Percentiles rank a stretch among this genome's conserved stretches.
phyloP scores from a whole-genome alignment of 2,329 filamentous ascomycete species.

The Paecilomyces formosus region DNA sequence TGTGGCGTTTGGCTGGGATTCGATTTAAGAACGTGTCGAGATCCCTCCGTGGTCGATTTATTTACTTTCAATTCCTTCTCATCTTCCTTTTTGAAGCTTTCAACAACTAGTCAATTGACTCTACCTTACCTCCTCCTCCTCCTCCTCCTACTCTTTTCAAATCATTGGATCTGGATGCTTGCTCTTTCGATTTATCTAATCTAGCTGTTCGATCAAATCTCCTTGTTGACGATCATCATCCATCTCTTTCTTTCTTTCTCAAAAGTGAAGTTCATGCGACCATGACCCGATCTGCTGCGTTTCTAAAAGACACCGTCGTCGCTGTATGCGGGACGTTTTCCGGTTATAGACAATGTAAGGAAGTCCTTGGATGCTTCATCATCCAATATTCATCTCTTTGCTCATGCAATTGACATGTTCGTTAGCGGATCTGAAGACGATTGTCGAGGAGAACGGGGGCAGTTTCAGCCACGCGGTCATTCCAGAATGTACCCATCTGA shows the following conservation, averaged over 20 bases:
- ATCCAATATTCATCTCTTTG: slow-evolving; percentile 7
- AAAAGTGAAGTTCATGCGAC: neutral
- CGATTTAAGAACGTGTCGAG: neutral
- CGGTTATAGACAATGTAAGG: slow-evolving; percentile 43
- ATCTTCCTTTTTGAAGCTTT: neutral
- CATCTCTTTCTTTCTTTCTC: neutral
- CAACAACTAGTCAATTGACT: neutral
- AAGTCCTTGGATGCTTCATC: slow-evolving; percentile 3
- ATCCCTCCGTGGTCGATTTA: neutral
- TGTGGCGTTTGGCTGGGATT: neutral
- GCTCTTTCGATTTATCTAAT: too few relatives aligned
- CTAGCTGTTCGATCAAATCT: too few relatives aligned
- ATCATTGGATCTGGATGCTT: neutral
- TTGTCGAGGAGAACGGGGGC: slow-evolving; percentile 28
- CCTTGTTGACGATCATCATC: too few relatives aligned
- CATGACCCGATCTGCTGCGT: slow-evolving; percentile 14
- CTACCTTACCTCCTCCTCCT: neutral
- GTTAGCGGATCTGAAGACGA: slow-evolving; percentile 21
- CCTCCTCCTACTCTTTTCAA: too few relatives aligned
- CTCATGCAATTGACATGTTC: neutral
- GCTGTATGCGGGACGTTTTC: slow-evolving; percentile 56
- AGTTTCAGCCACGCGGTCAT: slow-evolving; percentile 22
- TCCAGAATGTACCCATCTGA: slow-evolving; percentile 29
- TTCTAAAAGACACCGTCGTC: slow-evolving; percentile 33
- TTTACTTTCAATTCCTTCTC: neutral